These are phyloP conservation scores for Begonia loranthoides DNA, from an alignment of 306 rosid species.

Conservation along the genomic window DNA sequence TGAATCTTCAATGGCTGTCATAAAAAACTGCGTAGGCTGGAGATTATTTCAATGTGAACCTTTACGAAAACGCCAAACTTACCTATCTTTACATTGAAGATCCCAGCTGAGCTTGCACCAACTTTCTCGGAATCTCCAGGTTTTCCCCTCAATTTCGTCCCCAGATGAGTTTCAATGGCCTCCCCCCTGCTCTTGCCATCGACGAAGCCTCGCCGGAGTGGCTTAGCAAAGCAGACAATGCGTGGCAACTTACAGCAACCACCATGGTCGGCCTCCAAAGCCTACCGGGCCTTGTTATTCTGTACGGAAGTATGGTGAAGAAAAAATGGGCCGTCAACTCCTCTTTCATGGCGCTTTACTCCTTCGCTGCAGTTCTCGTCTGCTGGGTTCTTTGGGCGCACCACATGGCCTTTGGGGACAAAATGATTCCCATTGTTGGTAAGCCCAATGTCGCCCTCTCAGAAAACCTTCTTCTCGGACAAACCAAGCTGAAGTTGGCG, in stretches of 20 bases:
- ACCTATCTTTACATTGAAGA: too few relatives aligned
- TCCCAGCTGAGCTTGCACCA: too few relatives aligned
- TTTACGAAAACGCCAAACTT: too few relatives aligned
- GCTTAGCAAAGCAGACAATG: slow-evolving; percentile 62
- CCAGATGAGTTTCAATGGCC: too few relatives aligned
- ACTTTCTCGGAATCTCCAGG: too few relatives aligned
- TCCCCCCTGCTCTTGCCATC: too few relatives aligned
- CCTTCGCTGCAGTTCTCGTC: slow-evolving; percentile 37
- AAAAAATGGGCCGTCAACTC: slow-evolving; percentile 67
- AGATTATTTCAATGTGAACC: too few relatives aligned
- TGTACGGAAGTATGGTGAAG: slow-evolving; percentile 59
- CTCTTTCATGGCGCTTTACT: slow-evolving; percentile 54
- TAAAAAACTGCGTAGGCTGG: too few relatives aligned
- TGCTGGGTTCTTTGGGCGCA: slow-evolving; percentile 80
- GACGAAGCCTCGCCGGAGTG: slow-evolving; percentile 23
- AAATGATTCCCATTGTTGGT: slow-evolving; percentile 14
- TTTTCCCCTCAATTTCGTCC: too few relatives aligned
- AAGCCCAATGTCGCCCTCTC: slow-evolving; percentile 29
- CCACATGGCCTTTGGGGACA: slow-evolving; percentile 38
- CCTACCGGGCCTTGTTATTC: slow-evolving; percentile 49
- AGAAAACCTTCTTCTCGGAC: slow-evolving; percentile 14
- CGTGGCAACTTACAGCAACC: slow-evolving; percentile 56
- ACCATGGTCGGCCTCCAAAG: slow-evolving; percentile 54
- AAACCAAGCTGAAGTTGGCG: background rate
- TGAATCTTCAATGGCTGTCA: too few relatives aligned